These are phyloP conservation scores for Umbelopsis ramanniana DNA, from an alignment of 192 early-diverging fungal species.

Conservation along the genomic window DNA sequence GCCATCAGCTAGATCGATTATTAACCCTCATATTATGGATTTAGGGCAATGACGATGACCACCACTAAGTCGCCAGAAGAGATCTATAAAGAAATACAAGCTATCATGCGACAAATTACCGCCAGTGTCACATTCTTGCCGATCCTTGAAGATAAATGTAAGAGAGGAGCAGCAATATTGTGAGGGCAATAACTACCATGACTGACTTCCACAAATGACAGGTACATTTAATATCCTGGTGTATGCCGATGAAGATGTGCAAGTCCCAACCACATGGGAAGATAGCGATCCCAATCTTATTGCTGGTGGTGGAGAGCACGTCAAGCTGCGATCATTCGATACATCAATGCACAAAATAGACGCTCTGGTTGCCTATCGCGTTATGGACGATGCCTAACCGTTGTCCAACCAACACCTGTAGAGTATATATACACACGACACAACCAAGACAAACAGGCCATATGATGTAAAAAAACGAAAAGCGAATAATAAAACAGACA, in stretches of 20 bases:
- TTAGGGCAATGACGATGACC: slow-evolving; percentile 9
- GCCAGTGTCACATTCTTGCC: slow-evolving; percentile 91
- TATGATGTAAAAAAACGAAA: neutral
- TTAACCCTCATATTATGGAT: neutral
- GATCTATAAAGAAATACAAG: slow-evolving; percentile 79
- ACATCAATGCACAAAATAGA: slow-evolving; percentile 86
- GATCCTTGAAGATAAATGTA: slow-evolving; percentile 84
- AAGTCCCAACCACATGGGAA: slow-evolving; percentile 85
- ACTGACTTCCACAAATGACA: slow-evolving; percentile 17
- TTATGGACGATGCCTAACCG: neutral
- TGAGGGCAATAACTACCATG: neutral
- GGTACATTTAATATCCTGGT: slow-evolving; percentile 91
- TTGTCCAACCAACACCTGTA: neutral
- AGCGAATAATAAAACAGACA: too few species aligned
- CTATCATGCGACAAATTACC: slow-evolving; percentile 91
- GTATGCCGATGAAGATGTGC: slow-evolving; percentile 85
- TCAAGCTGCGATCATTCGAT: slow-evolving; percentile 80
- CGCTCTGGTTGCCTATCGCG: slow-evolving; percentile 81
- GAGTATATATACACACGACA: neutral
- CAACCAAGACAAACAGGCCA: neutral
- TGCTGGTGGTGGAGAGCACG: slow-evolving; percentile 81
- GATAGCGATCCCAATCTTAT: slow-evolving; percentile 84
- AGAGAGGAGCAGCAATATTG: slow-evolving; percentile 25
- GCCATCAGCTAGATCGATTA: neutral
- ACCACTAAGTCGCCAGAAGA: slow-evolving; percentile 62